Conservation (phyloP, 352 stramenopile species). For the Globisporangium okanoganense region DNA sequence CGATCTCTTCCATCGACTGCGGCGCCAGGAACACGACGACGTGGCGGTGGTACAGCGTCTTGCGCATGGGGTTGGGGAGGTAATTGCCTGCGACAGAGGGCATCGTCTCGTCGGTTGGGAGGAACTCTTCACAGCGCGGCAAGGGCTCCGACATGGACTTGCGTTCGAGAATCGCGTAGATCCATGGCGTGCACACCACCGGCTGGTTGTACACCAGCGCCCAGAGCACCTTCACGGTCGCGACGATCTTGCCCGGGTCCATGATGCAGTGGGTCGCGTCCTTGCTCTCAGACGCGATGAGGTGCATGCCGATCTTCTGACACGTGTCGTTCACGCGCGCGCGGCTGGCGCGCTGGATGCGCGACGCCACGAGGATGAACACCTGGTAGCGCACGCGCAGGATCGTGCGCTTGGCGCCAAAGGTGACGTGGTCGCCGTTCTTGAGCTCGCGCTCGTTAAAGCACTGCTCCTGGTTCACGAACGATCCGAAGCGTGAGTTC, state of each 20-base stretch:
- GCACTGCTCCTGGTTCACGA: slow-evolving; percentile 77
- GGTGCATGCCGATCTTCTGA: slow-evolving; percentile 78
- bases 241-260: slow-evolving; percentile 75
- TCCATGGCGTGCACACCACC: slow-evolving; percentile 77
- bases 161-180: slow-evolving; percentile 72
- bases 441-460: slow-evolving; percentile 40
- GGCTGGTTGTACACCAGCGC: slow-evolving; percentile 82
- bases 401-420: slow-evolving; percentile 79
- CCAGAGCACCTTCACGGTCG: slow-evolving; percentile 85
- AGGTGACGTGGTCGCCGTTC: slow-evolving; percentile 76
- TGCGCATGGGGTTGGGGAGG: slow-evolving; percentile 68
- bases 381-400: slow-evolving; percentile 77
- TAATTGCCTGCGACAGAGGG: slow-evolving; percentile 62
- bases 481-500: slow-evolving; percentile 84
- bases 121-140: slow-evolving; percentile 70
- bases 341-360: slow-evolving; percentile 58
- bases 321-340: slow-evolving; percentile 67
- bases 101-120: slow-evolving; percentile 55
- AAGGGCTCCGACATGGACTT: slow-evolving; percentile 71
- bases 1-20: slow-evolving; percentile 75
- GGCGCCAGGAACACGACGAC: slow-evolving; percentile 69
- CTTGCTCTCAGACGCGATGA: slow-evolving; percentile 48
- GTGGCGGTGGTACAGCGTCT: slow-evolving; percentile 70
- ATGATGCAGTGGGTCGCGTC: slow-evolving; percentile 84
- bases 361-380: slow-evolving; percentile 77